Base-by-base conservation (phyloP, 106 monocot genomes). In the Allium fistulosum region DNA sequence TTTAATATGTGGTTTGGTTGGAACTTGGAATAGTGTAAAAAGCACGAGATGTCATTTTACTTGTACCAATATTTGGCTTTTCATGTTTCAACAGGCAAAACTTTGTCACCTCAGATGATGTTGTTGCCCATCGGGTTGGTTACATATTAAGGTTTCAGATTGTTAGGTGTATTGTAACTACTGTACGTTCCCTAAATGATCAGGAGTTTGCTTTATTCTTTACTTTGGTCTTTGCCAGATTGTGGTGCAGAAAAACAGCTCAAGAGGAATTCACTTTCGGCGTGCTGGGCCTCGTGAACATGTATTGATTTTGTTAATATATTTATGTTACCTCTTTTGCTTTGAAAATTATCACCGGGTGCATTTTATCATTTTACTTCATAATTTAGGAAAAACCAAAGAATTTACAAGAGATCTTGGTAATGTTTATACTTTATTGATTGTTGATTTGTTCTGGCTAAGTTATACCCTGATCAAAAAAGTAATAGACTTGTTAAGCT, bases 261-360 rank as follows among this genome's bases (percentile, higher is more conserved):
- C 74, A 7, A 81, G 77, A 74, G 91, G 91, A 48, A 84, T 66
- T 8, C 84, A 87, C 55, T 91, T 91, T 59, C 81, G 91, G 46
- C 84, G 87, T 47, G 81, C 87, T 68, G 91, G 91, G 11, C 84
- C 91, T 16, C 81, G 87, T 5, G 84, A 91, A 58, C 80, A 51
- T 77, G 91, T 91, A 71, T 47, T 2, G 1, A n/a, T 57, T 57
- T 26, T 26, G 18, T 60, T 10, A 10, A 53, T 10, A 53, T 22
- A 1, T 22, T 22, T 22, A 22, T 22, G 22, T 53, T 53, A 53
- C 52, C 52, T 53, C 13, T 53, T 53, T 53, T 53, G 13, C 52
- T 53, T 53, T 53, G 22, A 22, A 22, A 22, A 22, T 22, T 22
- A 22, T 22, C 22, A 22, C 22, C 22, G 22, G 22, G 22, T 22